Evolutionary conservation across 2,329 filamentous ascomycete species (phyloP), one percentile per base, ranked within the genome.

Genomic region (Lachnellula suecica): DNA sequence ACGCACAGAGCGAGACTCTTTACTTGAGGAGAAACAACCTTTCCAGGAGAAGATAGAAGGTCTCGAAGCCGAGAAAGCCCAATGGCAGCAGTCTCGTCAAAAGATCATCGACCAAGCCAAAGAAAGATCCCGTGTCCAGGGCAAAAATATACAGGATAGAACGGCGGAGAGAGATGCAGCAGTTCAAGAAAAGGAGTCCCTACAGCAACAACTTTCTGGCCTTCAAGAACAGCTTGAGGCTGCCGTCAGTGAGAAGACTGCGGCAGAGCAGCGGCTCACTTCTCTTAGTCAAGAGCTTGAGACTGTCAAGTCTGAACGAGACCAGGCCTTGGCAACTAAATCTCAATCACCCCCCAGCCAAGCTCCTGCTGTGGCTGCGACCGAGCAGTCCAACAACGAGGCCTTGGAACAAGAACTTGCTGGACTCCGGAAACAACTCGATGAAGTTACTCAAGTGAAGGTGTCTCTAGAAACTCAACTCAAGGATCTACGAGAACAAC

Each of bases 391-490:
- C 74, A 71, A 79, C 63, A 65, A 76, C 4, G 59, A 70, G 8
- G 70, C 74, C 44, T 65, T 81, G 17, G 76, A 83, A 56, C 72
- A 75, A 55, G 74, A 83, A 55, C 71, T 84, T 7, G 59, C 67
- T 2, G 67, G 73, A 38, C 67, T 76, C 13, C 77, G 72, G 20
- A 81, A 84, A 59, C 82, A 92, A 60, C 78, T 94, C 9, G 83
- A 85, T 40, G 76, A 76, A 2, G 79, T 86, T 48, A 84, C 74
- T 6, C 75, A 83, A 9, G 85, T 94, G 66, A 91, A 89, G 68
- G 77, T 84, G 17, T 75, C 76, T 2, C 75, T 89, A n/a, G 82
- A 90, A 58, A 73, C 82, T 52, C 83, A 88, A 56, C 74, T 88
- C 2, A 73, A 77, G 42, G 69, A 66, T 22, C 67, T 85, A 2